Evolutionary conservation across 192 early-diverging fungal genomes (phyloP).

Genomic region (Coemansia sp.): DNA sequence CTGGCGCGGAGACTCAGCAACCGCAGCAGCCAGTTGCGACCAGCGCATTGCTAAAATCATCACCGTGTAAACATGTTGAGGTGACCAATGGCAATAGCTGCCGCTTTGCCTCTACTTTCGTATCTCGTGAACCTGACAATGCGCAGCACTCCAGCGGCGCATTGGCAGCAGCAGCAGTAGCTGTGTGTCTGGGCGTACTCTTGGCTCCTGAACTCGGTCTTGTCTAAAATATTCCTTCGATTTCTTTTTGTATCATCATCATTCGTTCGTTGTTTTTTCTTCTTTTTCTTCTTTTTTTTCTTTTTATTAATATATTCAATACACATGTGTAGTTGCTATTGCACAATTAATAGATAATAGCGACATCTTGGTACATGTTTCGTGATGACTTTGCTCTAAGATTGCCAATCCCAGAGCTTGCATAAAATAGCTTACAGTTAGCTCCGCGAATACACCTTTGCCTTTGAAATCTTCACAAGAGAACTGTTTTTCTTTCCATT

Average conservation of each 20-base stretch:
- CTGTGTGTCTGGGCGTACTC: background rate
- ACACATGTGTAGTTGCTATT: too few species aligned
- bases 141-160: background rate
- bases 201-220: background rate
- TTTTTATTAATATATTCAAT: background rate
- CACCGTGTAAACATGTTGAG: background rate
- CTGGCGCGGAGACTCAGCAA: background rate
- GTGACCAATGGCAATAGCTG: background rate
- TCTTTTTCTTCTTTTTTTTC: too few species aligned
- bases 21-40: background rate
- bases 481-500: too few species aligned
- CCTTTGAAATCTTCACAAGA: too few species aligned
- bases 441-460: too few species aligned
- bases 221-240: background rate
- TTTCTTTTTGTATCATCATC: background rate
- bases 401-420: too few species aligned
- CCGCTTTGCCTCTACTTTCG: constrained; percentile 8
- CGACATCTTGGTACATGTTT: background rate
- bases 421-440: too few species aligned
- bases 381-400: too few species aligned
- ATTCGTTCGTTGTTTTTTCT: background rate
- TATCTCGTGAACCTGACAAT: background rate
- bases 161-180: background rate
- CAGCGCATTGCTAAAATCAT: background rate
- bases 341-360: background rate